phyloP scores from a whole-genome alignment of 2,329 filamentous ascomycete genomes.

The Diplodia mutila region DNA sequence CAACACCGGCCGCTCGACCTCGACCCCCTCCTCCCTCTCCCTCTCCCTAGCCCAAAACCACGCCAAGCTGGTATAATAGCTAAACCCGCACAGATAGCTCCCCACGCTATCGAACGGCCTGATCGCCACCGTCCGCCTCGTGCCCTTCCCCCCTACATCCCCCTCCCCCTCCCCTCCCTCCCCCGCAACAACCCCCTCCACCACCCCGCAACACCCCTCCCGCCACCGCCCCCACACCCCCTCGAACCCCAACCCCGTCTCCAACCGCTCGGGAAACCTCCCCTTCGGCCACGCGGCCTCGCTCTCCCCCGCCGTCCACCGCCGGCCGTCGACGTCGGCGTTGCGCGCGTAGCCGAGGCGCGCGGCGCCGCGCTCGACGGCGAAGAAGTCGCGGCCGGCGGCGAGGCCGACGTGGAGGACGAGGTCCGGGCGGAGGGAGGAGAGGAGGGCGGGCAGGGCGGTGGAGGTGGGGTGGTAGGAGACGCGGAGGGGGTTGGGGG shows the following conservation, averaged over 20 bases:
- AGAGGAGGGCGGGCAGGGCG: conserved; percentile 67
- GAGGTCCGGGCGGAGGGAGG: conserved; percentile 57
- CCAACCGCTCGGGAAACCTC: conserved; percentile 31
- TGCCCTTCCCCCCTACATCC: conserved; percentile 29
- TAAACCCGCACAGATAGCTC: conserved; percentile 50
- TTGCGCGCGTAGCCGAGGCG: conserved; percentile 70
- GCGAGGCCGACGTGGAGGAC: conserved; percentile 83
- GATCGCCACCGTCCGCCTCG: conserved; percentile 33
- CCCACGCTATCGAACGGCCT: conserved; percentile 47
- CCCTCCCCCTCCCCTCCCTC: conserved; percentile 8
- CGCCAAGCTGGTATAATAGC: conserved; percentile 48
- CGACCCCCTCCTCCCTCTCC: conserved; percentile 24
- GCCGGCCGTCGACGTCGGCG: conserved; percentile 67
- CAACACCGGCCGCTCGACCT: conserved; percentile 39
- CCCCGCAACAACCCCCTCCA: background rate
- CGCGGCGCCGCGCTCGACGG: conserved; percentile 71
- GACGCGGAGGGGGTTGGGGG: conserved; percentile 70
- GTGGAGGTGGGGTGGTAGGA: conserved; percentile 69
- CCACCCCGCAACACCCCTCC: conserved; percentile 20
- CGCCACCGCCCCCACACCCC: conserved; percentile 29
- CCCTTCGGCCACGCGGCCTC: conserved; percentile 36
- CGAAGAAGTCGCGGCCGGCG: conserved; percentile 65
- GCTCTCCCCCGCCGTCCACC: conserved; percentile 34
- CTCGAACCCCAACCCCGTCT: conserved; percentile 34
- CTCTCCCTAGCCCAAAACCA: conserved; percentile 36